Conservation (phyloP, 2,329 filamentous ascomycete genomes). For the Hymenoscyphus linearis region DNA sequence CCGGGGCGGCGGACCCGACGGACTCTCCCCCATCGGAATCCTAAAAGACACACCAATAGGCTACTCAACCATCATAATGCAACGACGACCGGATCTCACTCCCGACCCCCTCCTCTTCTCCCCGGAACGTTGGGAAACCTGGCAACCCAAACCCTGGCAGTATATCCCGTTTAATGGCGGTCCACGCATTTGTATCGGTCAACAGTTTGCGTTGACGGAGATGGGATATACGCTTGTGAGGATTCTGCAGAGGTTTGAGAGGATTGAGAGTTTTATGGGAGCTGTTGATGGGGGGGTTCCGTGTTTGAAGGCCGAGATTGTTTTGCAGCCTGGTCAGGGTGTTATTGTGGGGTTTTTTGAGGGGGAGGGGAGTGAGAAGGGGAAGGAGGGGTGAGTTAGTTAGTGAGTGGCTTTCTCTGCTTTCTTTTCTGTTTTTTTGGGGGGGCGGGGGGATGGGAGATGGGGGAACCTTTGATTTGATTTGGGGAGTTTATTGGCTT, state of each 20-base stretch:
- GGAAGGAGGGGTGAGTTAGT: neutral
- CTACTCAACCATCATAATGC: constrained; percentile 68
- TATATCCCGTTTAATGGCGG: constrained; percentile 74
- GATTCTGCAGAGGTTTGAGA: constrained; percentile 66
- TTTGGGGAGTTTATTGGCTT: too few species aligned
- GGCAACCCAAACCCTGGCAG: constrained; percentile 62
- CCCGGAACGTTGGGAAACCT: constrained; percentile 62
- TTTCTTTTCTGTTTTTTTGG: too few species aligned
- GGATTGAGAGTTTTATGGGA: constrained; percentile 53
- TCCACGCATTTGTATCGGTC: constrained; percentile 68
- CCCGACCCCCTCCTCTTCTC: constrained; percentile 43
- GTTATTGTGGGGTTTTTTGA: constrained; percentile 54
- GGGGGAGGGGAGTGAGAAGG: constrained; percentile 34
- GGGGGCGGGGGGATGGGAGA: too few species aligned
- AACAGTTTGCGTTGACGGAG: constrained; percentile 78
- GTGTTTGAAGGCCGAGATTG: constrained; percentile 53
- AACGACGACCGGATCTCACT: constrained; percentile 61
- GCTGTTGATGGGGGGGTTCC: constrained; percentile 50
- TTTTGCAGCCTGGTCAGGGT: constrained; percentile 53
- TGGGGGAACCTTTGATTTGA: too few species aligned
- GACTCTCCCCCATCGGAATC: constrained; percentile 56
- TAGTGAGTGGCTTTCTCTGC: too few species aligned
- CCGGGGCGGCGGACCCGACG: constrained; percentile 61
- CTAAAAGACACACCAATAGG: constrained; percentile 59
- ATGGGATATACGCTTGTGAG: constrained; percentile 68